Evolutionary conservation across 2,329 filamentous ascomycete species (phyloP).

Genomic region (Fusarium denticulatum): DNA sequence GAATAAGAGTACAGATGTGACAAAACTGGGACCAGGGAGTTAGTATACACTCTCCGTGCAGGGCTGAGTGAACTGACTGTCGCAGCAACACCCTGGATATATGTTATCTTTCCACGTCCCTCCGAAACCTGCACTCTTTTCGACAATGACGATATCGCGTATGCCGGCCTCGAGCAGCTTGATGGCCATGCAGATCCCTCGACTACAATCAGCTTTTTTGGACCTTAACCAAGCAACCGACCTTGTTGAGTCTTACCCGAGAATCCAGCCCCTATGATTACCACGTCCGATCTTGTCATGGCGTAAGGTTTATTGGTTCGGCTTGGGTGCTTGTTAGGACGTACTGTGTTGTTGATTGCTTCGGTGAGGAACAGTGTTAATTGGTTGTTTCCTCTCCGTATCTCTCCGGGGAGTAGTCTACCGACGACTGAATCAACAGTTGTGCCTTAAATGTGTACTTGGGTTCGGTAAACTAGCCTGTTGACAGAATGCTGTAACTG

Average conservation of each 20-base stretch:
- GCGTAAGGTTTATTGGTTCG: accelerated
- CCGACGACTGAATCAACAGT: accelerated
- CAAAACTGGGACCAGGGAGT: accelerated
- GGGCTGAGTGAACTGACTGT: neutral
- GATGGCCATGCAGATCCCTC: neutral
- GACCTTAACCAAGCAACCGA: accelerated
- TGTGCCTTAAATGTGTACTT: neutral
- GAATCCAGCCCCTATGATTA: neutral
- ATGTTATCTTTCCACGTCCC: neutral
- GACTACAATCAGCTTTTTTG: accelerated
- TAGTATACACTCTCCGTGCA: accelerated
- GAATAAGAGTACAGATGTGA: neutral
- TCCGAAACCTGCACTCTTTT: neutral
- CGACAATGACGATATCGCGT: neutral
- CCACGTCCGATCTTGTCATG: neutral
- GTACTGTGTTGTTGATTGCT: neutral
- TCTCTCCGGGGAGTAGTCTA: accelerated
- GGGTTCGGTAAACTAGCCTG: neutral
- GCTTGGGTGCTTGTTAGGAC: accelerated
- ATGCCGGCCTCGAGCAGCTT: neutral
- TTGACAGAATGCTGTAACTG: accelerated
- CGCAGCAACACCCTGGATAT: neutral
- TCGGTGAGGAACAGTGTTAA: accelerated
- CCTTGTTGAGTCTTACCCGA: accelerated
- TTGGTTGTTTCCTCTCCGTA: accelerated